Percentiles rank a stretch among this genome's conserved stretches.
Conservation (phyloP, 2,329 filamentous ascomycete species). For the Aspergillus awamori region DNA sequence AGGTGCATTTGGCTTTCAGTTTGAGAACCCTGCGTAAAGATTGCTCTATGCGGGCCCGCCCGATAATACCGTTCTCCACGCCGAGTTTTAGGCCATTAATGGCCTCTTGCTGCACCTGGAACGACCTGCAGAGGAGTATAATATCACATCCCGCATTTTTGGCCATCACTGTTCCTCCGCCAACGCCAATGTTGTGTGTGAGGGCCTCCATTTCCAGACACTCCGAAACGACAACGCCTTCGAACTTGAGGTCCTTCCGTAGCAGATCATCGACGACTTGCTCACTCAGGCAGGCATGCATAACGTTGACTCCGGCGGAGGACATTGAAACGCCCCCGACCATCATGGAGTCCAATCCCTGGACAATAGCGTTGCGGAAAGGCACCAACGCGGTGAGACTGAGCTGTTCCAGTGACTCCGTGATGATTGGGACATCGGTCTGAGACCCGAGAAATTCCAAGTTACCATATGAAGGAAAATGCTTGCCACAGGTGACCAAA, state of each 20-base stretch:
- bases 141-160: constrained; percentile 95
- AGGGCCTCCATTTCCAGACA: constrained; percentile 96
- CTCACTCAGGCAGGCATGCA: constrained; percentile 90
- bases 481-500: constrained; percentile 86
- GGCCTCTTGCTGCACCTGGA: constrained; percentile 85
- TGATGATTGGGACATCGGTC: constrained; percentile 91
- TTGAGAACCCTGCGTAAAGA: constrained; percentile 77
- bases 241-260: constrained; percentile 84
- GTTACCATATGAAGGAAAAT: constrained; percentile 95
- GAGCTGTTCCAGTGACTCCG: constrained; percentile 87
- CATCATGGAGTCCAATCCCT: constrained; percentile 91
- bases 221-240: constrained; percentile 91
- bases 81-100: constrained; percentile 87
- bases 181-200: constrained; percentile 94
- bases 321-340: constrained; percentile 92
- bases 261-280: constrained; percentile 90
- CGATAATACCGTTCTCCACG: constrained; percentile 86
- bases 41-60: constrained; percentile 74
- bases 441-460: constrained; percentile 90
- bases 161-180: constrained; percentile 95
- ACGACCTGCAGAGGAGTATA: constrained; percentile 83
- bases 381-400: constrained; percentile 90
- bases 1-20: constrained; percentile 83
- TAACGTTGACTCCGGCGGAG: constrained; percentile 88
- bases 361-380: constrained; percentile 84